Evolutionary conservation across 2,329 filamentous ascomycete species (phyloP).

Genomic region (Corniculantispora saksenae): DNA sequence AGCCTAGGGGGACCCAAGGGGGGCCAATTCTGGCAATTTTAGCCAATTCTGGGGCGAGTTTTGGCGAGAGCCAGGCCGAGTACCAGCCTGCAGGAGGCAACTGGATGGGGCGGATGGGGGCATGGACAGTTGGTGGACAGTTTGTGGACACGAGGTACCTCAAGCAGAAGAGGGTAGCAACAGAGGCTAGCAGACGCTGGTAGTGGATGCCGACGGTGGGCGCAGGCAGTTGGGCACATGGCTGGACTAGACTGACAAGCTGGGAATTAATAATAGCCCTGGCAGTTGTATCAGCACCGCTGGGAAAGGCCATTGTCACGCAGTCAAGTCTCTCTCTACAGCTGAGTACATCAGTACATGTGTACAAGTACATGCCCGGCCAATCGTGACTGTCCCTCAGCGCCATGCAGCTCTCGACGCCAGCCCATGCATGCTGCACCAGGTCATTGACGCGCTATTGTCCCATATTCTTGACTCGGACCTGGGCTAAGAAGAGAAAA

Average conservation of each 20-base stretch:
- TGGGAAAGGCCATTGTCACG: too few relatives aligned
- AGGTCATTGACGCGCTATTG: background rate
- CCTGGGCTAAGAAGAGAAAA: background rate
- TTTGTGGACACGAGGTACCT: background rate
- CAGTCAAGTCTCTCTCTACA: background rate
- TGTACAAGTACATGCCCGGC: background rate
- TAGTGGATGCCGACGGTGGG: too few relatives aligned
- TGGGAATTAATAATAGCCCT: background rate
- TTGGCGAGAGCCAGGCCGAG: conserved; percentile 12
- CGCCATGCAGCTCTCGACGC: conserved; percentile 3
- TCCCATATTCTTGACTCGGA: background rate
- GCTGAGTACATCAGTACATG: background rate
- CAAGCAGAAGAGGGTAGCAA: too few relatives aligned
- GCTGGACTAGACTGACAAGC: too few relatives aligned
- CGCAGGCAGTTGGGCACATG: background rate
- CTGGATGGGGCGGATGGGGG: too few relatives aligned
- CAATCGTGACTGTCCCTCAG: background rate
- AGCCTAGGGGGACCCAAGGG: background rate
- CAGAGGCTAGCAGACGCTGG: too few relatives aligned
- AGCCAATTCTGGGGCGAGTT: background rate
- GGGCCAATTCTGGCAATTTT: background rate
- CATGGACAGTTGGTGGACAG: background rate
- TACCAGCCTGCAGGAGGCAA: background rate
- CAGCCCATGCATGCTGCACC: background rate
- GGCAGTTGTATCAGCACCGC: too few relatives aligned